Evolutionary conservation across 2,329 filamentous ascomycete genomes (phyloP).

Genomic region (Hypoxylon sp.): DNA sequence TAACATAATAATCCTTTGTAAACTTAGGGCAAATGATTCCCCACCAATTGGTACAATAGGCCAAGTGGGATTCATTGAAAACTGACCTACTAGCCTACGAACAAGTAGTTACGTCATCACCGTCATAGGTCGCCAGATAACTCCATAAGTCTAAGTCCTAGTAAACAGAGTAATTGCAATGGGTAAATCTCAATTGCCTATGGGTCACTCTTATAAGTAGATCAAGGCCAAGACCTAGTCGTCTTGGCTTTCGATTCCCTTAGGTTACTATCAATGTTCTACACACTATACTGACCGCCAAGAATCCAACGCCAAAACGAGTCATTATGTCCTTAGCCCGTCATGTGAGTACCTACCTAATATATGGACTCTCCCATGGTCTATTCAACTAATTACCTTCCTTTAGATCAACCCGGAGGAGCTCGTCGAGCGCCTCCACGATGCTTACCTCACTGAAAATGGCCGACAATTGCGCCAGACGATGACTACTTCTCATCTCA

Average conservation of each 20-base stretch:
- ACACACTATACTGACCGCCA: neutral
- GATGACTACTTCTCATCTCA: constrained; percentile 66
- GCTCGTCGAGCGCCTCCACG: constrained; percentile 67
- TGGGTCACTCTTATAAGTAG: neutral
- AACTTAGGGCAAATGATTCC: too few relatives aligned
- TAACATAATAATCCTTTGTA: too few relatives aligned
- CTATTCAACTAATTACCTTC: neutral
- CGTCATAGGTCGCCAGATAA: too few relatives aligned
- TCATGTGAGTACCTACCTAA: constrained; percentile 29
- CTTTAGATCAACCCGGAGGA: constrained; percentile 68
- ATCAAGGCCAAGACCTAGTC: constrained; percentile 4
- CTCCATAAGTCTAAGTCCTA: neutral
- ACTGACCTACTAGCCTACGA: too few relatives aligned
- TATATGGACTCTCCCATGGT: neutral
- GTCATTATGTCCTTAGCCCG: constrained; percentile 40
- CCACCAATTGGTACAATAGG: too few relatives aligned
- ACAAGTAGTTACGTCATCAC: too few relatives aligned
- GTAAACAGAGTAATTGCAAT: constrained; percentile 8
- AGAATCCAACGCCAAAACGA: neutral
- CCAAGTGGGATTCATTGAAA: too few relatives aligned
- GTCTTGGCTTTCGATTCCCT: constrained; percentile 14
- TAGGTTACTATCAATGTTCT: neutral
- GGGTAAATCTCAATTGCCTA: constrained; percentile 2
- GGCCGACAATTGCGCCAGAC: constrained; percentile 57
- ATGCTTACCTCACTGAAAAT: constrained; percentile 58